Base-by-base conservation (phyloP, 129 eudicot species). In the Centaurea solstitialis region DNA sequence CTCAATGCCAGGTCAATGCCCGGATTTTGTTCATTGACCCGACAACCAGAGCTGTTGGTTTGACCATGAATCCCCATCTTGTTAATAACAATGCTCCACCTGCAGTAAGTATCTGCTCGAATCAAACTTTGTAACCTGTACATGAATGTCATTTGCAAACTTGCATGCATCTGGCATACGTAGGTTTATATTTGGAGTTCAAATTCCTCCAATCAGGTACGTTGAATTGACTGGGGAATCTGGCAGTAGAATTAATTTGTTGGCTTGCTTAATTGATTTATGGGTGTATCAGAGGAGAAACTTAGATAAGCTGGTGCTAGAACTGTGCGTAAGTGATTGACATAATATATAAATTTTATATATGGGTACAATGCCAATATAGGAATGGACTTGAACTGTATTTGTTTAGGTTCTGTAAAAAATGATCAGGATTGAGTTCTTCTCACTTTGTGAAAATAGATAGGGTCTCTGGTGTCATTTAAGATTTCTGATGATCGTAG, bases 11-110 rank as follows among this genome's bases (percentile, higher is more conserved):
- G 99, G 93, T 95, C 77, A 95, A 95, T 91, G 97, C 99, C 8
- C 92, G 99, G 75, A 90, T 95, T 81, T 85, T 95, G 75, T 95
- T 95, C 41, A 86, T 95, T 70, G 99, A 95, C 75, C 99, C 97
- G 10, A 85, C 92, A 65, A 90, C 90, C 24, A 90, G 99, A 84
- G 99, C 99, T 73, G 91, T 95, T 79, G 99, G 99, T 70, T 87
- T 95, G 81, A 95, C 99, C 17, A 76, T 95, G 84, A 95, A 92
- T 87, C 97, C 97, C 68, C 88, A 92, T 76, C 93, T 94, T 68
- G 81, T 92, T 77, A 81, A 84, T 13, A 89, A 95, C 89, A 95
- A 83, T 53, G 94, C 97, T 80, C 97, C 99, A 64, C 91, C 97
- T 28, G 74, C 89, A 26, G 99, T 95, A 86, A 91, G 99, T 89